Conservation (phyloP, 306 rosid species). For the Datisca glomerata region DNA sequence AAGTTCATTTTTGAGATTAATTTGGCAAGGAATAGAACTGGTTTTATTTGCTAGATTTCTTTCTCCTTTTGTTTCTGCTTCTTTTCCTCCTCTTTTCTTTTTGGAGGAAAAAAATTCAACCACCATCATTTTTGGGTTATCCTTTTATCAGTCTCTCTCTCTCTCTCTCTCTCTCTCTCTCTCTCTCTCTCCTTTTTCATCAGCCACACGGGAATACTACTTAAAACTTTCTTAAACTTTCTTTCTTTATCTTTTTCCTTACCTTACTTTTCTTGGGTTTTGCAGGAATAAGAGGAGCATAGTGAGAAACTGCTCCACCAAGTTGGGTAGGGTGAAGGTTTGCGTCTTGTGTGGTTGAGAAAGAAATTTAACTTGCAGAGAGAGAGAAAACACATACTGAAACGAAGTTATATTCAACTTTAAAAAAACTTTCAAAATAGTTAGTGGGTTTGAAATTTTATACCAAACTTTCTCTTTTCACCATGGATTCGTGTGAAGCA, state of each 20-base stretch:
- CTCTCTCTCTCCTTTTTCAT: constrained; percentile 20
- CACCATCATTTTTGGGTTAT: neutral
- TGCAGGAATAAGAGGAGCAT: constrained; percentile 38
- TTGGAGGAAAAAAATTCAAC: neutral
- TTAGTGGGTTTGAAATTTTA: constrained; percentile 26
- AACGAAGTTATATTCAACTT: neutral
- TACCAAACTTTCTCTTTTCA: constrained; percentile 11
- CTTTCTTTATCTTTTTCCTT: constrained; percentile 2
- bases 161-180: neutral
- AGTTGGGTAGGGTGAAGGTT: constrained; percentile 41
- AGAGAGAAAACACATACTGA: neutral
- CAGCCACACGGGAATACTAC: constrained; percentile 73
- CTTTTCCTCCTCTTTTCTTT: neutral
- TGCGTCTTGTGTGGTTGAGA: constrained; percentile 49
- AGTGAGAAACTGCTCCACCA: constrained; percentile 14
- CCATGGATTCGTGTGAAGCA: constrained; percentile 94
- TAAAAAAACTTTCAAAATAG: constrained; percentile 17
- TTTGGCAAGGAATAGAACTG: neutral
- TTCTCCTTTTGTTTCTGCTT: neutral
- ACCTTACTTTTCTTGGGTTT: constrained; percentile 25
- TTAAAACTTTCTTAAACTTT: constrained; percentile 22
- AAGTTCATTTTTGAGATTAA: neutral
- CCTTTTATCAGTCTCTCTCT: neutral
- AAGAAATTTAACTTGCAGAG: constrained; percentile 8
- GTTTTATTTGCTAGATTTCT: neutral